Percentiles rank a stretch among this genome's conserved stretches.
Conservation (phyloP, 345 rosid genomes). For the Citrus sp. region DNA sequence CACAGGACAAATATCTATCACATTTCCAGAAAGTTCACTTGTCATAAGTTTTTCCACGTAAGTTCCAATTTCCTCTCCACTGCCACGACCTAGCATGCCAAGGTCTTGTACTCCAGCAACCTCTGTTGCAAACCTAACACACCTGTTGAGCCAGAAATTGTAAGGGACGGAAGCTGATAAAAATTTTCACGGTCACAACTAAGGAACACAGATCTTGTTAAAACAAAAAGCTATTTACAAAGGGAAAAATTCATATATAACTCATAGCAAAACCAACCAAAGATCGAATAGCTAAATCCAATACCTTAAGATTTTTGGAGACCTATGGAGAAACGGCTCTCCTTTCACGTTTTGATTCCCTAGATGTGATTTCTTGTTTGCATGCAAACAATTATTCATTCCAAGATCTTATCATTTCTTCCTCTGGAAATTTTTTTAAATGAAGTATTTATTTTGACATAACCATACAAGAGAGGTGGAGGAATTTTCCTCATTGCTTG, state of each 20-base stretch:
- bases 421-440: not conserved
- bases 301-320: not conserved
- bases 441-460: not conserved
- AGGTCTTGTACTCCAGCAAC: slow-evolving; percentile 98
- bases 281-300: not conserved
- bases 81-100: slow-evolving; percentile 98
- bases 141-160: slow-evolving; percentile 40
- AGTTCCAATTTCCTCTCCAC: slow-evolving; percentile 99
- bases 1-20: slow-evolving; percentile 96
- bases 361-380: not conserved
- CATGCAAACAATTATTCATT: not conserved
- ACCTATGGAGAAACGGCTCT: not conserved
- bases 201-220: slow-evolving; percentile 1
- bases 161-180: slow-evolving; percentile 6
- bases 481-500: not conserved
- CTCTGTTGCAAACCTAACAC: slow-evolving; percentile 97
- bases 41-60: slow-evolving; percentile 98
- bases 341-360: not conserved
- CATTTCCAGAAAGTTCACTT: slow-evolving; percentile 98
- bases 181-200: not conserved
- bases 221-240: not conserved
- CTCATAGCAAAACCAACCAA: not conserved
- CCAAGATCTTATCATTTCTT: not conserved
- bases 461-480: not conserved
- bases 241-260: not conserved